Conservation (phyloP, 176 grass and related monocot species). For the Oropetium thomaeum region DNA sequence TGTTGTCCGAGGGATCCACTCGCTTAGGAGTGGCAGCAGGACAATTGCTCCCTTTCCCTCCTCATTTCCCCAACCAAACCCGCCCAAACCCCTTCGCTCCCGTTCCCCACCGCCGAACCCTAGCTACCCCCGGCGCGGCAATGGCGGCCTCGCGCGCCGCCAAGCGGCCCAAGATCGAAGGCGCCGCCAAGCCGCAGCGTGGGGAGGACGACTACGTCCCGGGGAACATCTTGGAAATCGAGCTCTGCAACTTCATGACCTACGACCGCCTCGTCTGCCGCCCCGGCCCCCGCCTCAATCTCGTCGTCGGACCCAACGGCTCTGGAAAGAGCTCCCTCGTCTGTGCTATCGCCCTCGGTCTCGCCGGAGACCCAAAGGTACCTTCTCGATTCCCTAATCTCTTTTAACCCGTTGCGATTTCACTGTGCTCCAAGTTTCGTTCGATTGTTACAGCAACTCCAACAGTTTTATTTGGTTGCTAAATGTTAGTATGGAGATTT, state of each 20-base stretch:
- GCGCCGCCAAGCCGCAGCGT: conserved; percentile 22
- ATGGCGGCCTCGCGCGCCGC: conserved; percentile 51
- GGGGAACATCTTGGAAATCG: conserved; percentile 91
- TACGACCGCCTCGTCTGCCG: conserved; percentile 73
- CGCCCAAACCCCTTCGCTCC: not conserved
- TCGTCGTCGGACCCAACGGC: conserved; percentile 86
- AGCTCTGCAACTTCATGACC: conserved; percentile 92
- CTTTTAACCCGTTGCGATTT: not conserved
- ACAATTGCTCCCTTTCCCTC: no score
- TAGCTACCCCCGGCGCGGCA: not conserved
- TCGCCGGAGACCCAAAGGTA: conserved; percentile 66
- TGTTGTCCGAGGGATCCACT: no score
- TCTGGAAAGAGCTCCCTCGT: conserved; percentile 93
- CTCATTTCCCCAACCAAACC: conserved; percentile 13
- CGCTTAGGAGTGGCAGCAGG: no score
- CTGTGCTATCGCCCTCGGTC: conserved; percentile 79
- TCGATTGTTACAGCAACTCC: not conserved
- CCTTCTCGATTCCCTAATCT: not conserved
- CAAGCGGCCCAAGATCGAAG: conserved; percentile 52
- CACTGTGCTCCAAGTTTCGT: not conserved
- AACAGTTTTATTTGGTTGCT: no score
- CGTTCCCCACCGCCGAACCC: conserved; percentile 9
- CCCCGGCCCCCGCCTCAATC: conserved; percentile 79
- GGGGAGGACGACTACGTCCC: conserved; percentile 87
- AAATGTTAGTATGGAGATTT: no score